Evolutionary conservation across 2,329 filamentous ascomycete genomes (phyloP).

Genomic region (Aspergillus amoenus): DNA sequence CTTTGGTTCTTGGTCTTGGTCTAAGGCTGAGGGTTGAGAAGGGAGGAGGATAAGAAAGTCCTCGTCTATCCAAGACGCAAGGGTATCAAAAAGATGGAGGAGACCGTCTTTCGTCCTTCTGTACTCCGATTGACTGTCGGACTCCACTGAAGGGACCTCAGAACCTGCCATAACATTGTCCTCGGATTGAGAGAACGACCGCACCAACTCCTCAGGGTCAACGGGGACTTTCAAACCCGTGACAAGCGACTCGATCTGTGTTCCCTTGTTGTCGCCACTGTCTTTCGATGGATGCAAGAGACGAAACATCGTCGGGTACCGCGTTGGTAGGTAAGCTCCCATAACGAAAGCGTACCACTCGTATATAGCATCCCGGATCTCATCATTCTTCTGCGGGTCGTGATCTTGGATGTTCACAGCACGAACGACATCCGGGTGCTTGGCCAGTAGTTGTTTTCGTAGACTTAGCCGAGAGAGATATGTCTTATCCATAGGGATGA

Average conservation of each 20-base stretch:
- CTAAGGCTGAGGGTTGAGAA: constrained; percentile 21
- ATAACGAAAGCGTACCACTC: constrained; percentile 60
- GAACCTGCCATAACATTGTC: background rate
- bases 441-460: constrained; percentile 48
- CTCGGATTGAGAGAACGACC: background rate
- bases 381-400: constrained; percentile 31
- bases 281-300: constrained; percentile 13
- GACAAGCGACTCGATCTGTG: constrained; percentile 45
- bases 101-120: constrained; percentile 3
- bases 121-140: background rate
- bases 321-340: constrained; percentile 54
- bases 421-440: constrained; percentile 43
- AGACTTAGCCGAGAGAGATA: constrained; percentile 54
- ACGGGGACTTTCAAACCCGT: constrained; percentile 46
- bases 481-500: constrained; percentile 60
- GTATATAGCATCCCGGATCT: constrained; percentile 47
- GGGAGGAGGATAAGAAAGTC: constrained; percentile 62
- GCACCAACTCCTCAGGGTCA: background rate
- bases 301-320: constrained; percentile 57
- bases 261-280: too few relatives aligned
- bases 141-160: too few relatives aligned
- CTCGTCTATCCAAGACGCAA: constrained; percentile 57
- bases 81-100: constrained; percentile 39
- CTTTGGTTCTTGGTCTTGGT: constrained; percentile 24
- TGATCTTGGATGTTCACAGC: constrained; percentile 33